phyloP scores from a whole-genome alignment of 208 protist species.

The Porcisia hertigi region DNA sequence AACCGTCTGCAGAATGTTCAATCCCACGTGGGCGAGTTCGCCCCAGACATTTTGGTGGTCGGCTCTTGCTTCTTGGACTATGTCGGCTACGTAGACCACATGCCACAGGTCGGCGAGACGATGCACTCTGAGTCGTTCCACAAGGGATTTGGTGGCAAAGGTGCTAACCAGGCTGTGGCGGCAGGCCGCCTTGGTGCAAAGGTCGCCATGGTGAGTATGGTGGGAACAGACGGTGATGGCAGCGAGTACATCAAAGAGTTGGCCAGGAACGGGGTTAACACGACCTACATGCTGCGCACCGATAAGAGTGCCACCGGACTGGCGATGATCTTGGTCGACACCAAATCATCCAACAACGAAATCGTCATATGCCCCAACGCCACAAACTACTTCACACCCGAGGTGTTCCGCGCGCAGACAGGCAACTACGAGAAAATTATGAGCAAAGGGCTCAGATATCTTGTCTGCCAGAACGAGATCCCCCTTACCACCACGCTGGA shows the following conservation, averaged over 20 bases:
- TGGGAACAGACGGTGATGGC: constrained; percentile 89
- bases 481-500: constrained; percentile 84
- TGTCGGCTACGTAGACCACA: constrained; percentile 83
- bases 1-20: constrained; percentile 51
- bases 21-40: constrained; percentile 43
- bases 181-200: constrained; percentile 82
- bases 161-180: constrained; percentile 92
- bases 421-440: constrained; percentile 66
- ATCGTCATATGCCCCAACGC: constrained; percentile 94
- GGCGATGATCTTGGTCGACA: constrained; percentile 93
- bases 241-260: constrained; percentile 81
- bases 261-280: constrained; percentile 82
- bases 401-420: constrained; percentile 52
- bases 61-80: constrained; percentile 93
- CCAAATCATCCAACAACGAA: constrained; percentile 83
- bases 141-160: constrained; percentile 94
- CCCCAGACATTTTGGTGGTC: constrained; percentile 77
- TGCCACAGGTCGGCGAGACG: constrained; percentile 93
- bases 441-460: constrained; percentile 50
- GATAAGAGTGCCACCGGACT: constrained; percentile 69
- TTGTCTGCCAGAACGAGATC: constrained; percentile 94
- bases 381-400: constrained; percentile 63
- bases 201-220: constrained; percentile 86
- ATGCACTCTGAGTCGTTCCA: constrained; percentile 82
- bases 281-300: constrained; percentile 56